Evolutionary conservation across 441 rosid species (phyloP).

Genomic region (Mallotus japonicus): DNA sequence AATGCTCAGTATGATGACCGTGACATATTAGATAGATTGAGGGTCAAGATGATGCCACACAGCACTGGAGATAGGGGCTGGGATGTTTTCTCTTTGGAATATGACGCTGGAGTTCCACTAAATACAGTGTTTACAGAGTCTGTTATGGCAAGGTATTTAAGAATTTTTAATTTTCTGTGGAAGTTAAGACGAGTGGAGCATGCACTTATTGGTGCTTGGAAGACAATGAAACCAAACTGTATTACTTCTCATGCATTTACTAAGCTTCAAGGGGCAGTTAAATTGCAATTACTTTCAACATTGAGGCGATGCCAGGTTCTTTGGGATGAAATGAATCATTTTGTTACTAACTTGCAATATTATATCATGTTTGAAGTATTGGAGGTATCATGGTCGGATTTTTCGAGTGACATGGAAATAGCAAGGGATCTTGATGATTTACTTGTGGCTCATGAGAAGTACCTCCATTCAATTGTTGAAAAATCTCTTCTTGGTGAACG

Average conservation of each 20-base stretch:
- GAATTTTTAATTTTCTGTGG: slow-evolving; percentile 92
- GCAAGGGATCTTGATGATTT: slow-evolving; percentile 95
- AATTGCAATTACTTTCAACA: slow-evolving; percentile 73
- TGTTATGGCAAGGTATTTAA: slow-evolving; percentile 73
- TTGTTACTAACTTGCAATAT: slow-evolving; percentile 86
- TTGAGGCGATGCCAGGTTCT: slow-evolving; percentile 90
- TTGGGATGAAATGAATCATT: slow-evolving; percentile 95
- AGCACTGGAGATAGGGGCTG: slow-evolving; percentile 85
- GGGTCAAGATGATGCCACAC: slow-evolving; percentile 94
- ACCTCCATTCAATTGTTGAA: slow-evolving; percentile 75
- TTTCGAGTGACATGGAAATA: slow-evolving; percentile 76
- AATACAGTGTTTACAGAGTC: slow-evolving; percentile 87
- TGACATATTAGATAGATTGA: slow-evolving; percentile 81
- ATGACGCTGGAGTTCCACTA: slow-evolving; percentile 85
- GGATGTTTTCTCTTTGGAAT: slow-evolving; percentile 94
- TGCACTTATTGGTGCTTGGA: slow-evolving; percentile 93
- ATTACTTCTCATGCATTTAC: slow-evolving; percentile 76
- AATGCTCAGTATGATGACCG: slow-evolving; percentile 96
- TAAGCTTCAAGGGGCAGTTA: slow-evolving; percentile 67
- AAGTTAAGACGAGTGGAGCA: slow-evolving; percentile 93
- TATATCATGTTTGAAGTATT: slow-evolving; percentile 96
- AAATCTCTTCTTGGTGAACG: slow-evolving; percentile 92
- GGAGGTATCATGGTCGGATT: slow-evolving; percentile 93
- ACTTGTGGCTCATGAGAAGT: slow-evolving; percentile 88
- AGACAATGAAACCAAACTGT: slow-evolving; percentile 97